Conservation (phyloP, 352 stramenopile genomes). For the Salisapilia sapeloensis region DNA sequence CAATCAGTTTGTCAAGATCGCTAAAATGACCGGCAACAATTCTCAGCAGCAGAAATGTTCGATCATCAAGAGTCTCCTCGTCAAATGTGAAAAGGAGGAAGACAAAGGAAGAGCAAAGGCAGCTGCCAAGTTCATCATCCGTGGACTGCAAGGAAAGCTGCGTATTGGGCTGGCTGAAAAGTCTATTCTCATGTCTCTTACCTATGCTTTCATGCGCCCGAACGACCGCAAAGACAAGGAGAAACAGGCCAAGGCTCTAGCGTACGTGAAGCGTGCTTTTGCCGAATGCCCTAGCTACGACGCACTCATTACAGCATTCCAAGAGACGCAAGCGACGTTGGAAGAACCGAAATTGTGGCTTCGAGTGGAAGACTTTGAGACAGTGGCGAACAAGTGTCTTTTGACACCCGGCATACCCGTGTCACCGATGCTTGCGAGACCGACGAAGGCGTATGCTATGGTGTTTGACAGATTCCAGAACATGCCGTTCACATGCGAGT, state of each 20-base stretch:
- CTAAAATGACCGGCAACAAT: conserved; percentile 89
- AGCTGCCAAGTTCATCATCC: conserved; percentile 96
- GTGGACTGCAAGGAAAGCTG: conserved; percentile 96
- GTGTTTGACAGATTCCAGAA: conserved; percentile 95
- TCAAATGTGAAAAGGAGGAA: conserved; percentile 80
- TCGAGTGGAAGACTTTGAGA: conserved; percentile 26
- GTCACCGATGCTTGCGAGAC: conserved; percentile 97
- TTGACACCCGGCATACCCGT: conserved; percentile 94
- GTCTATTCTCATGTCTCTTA: conserved; percentile 94
- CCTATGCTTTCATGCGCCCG: conserved; percentile 89
- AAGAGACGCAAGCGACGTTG: conserved; percentile 19
- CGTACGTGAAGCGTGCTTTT: conserved; percentile 96
- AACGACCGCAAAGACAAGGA: conserved; percentile 68
- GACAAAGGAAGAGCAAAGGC: too few relatives aligned
- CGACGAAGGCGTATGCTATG: conserved; percentile 91
- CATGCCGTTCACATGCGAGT: conserved; percentile 96
- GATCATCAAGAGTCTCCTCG: conserved; percentile 94
- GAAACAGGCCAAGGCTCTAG: conserved; percentile 79
- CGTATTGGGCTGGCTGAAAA: conserved; percentile 95
- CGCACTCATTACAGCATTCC: conserved; percentile 83
- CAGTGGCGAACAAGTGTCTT: conserved; percentile 65
- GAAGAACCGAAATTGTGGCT: too few relatives aligned
- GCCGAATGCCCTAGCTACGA: conserved; percentile 95
- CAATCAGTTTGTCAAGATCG: conserved; percentile 86
- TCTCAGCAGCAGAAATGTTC: conserved; percentile 95